Evolutionary conservation across 192 early-diverging fungal species (phyloP).

Genomic region (Podila clonocystis): DNA sequence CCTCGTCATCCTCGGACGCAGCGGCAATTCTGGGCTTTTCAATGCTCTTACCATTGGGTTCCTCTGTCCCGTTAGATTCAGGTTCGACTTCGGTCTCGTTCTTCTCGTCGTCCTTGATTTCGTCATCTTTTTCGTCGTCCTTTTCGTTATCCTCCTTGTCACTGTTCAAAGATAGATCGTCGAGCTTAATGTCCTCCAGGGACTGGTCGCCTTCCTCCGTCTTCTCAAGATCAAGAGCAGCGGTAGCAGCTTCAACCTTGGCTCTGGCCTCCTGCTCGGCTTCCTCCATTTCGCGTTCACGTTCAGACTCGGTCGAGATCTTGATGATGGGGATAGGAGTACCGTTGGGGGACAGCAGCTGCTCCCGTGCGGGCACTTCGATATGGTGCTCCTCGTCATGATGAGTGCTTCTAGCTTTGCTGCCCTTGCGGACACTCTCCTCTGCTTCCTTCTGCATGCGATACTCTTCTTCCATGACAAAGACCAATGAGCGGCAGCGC

Average conservation of each 20-base stretch:
- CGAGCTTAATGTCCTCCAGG: slow-evolving; percentile 48
- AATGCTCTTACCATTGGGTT: slow-evolving; percentile 53
- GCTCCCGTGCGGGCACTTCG: slow-evolving; percentile 31
- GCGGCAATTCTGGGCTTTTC: slow-evolving; percentile 57
- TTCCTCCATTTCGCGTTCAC: slow-evolving; percentile 45
- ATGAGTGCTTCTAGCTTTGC: slow-evolving; percentile 5
- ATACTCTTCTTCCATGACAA: slow-evolving; percentile 99
- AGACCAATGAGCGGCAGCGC: slow-evolving; percentile 84
- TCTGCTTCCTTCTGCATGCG: slow-evolving; percentile 74
- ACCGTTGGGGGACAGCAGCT: slow-evolving; percentile 39
- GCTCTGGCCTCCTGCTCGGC: slow-evolving; percentile 26
- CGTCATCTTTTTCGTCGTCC: slow-evolving; percentile 35
- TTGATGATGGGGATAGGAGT: slow-evolving; percentile 50
- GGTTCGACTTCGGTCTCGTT: slow-evolving; percentile 5
- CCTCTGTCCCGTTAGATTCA: slow-evolving; percentile 2
- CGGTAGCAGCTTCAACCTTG: slow-evolving; percentile 19
- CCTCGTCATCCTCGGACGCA: slow-evolving; percentile 29
- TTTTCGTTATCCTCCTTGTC: slow-evolving; percentile 31
- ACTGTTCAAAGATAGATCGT: slow-evolving; percentile 30
- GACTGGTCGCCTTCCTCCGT: slow-evolving; percentile 35
- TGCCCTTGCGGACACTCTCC: slow-evolving; percentile 70
- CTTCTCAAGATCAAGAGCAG: slow-evolving; percentile 13
- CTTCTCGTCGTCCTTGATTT: slow-evolving; percentile 53
- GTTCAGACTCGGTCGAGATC: slow-evolving; percentile 47
- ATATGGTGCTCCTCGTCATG: slow-evolving; percentile 4